Conservation (phyloP, 1,284 basidiomycete species). For the Exobasidium rhododendri region DNA sequence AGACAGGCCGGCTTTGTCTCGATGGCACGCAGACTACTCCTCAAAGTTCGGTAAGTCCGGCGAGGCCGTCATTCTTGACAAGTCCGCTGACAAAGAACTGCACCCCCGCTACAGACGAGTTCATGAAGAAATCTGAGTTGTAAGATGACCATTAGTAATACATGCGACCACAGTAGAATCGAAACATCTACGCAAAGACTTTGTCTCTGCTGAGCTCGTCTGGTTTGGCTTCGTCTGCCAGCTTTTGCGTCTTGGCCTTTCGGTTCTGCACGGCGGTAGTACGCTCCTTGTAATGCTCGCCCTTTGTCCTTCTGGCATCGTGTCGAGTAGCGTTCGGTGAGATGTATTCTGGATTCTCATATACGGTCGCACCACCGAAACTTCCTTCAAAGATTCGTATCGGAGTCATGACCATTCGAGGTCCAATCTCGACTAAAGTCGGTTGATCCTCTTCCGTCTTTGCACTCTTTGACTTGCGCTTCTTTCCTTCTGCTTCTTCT, state of each 20-base stretch:
- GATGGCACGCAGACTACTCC: slow-evolving; percentile 33
- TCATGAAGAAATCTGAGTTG: slow-evolving; percentile 3
- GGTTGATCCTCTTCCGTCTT: slow-evolving; percentile 28
- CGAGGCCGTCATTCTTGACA: background rate
- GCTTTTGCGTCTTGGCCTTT: slow-evolving; percentile 65
- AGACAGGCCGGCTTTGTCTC: slow-evolving; percentile 37
- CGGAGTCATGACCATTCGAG: slow-evolving; percentile 92
- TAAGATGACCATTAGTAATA: background rate
- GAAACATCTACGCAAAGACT: slow-evolving; percentile 70
- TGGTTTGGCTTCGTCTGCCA: slow-evolving; percentile 65
- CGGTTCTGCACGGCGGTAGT: slow-evolving; percentile 74
- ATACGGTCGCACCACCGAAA: slow-evolving; percentile 90
- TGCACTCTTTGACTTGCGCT: slow-evolving; percentile 12
- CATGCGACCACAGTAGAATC: background rate
- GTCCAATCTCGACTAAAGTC: slow-evolving; percentile 68
- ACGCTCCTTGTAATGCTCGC: slow-evolving; percentile 73
- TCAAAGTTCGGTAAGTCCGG: slow-evolving; percentile 28
- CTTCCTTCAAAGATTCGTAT: slow-evolving; percentile 98
- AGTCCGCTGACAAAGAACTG: background rate
- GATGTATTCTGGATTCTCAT: slow-evolving; percentile 92
- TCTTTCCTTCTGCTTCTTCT: slow-evolving; percentile 25
- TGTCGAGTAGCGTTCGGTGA: slow-evolving; percentile 80
- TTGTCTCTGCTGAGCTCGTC: slow-evolving; percentile 79
- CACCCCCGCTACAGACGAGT: slow-evolving; percentile 6
- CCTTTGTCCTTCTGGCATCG: slow-evolving; percentile 68